phyloP scores from a whole-genome alignment of 192 early-diverging fungal species.

The Geranomyces variabilis region DNA sequence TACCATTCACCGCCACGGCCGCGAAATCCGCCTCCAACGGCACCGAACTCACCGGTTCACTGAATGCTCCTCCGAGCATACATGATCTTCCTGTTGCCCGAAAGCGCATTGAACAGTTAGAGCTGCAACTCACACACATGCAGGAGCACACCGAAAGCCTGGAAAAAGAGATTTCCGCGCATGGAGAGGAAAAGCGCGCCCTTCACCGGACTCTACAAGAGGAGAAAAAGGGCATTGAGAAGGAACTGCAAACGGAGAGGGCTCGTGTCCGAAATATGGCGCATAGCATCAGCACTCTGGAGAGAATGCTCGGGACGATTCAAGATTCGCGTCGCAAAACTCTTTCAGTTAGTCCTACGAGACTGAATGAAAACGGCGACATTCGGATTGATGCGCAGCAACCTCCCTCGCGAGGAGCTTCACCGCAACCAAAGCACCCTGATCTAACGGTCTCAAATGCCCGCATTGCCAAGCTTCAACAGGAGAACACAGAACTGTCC shows the following conservation, averaged over 20 bases:
- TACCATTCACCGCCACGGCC: constrained; percentile 11
- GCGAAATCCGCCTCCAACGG: background rate
- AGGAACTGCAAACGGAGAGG: constrained; percentile 39
- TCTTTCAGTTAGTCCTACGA: too few relatives aligned
- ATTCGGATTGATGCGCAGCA: too few relatives aligned
- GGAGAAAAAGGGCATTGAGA: constrained; percentile 34
- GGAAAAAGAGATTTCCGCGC: constrained; percentile 42
- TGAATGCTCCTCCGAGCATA: background rate
- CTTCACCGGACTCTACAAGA: constrained; percentile 31
- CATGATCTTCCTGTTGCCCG: constrained; percentile 42
- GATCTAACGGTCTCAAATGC: constrained; percentile 5
- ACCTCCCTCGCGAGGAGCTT: too few relatives aligned
- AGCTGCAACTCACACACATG: constrained; percentile 54
- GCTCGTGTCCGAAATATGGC: constrained; percentile 16
- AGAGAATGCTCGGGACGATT: constrained; percentile 4
- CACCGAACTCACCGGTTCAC: background rate
- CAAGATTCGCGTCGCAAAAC: background rate
- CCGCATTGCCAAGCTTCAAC: background rate
- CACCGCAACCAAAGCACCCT: background rate
- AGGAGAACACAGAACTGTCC: constrained; percentile 13
- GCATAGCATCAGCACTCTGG: background rate
- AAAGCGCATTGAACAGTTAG: constrained; percentile 56
- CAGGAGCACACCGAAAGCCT: constrained; percentile 57
- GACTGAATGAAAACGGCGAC: too few relatives aligned
- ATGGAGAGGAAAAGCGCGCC: constrained; percentile 31